Evolutionary conservation across 2,329 filamentous ascomycete genomes (phyloP).

Genomic region (Aureobasidium pullulans): DNA sequence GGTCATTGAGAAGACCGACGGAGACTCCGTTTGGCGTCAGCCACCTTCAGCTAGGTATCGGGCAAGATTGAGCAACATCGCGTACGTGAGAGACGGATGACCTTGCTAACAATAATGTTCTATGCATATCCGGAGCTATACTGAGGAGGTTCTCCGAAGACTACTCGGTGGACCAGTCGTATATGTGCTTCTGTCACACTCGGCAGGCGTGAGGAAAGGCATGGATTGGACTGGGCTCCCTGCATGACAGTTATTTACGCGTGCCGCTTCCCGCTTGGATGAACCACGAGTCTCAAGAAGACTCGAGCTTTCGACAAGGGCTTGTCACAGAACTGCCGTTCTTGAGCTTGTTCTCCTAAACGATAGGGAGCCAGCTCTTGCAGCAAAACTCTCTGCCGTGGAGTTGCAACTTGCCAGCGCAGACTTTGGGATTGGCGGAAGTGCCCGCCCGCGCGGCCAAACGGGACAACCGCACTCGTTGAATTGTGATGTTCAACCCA

Average conservation of each 20-base stretch:
- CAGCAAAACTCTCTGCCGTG: neutral
- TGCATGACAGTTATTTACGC: conserved; percentile 9
- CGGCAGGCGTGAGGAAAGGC: neutral
- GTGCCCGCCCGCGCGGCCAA: neutral
- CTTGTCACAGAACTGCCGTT: neutral
- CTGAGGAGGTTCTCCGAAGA: neutral
- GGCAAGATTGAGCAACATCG: neutral
- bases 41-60: neutral
- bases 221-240: neutral
- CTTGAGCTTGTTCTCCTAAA: neutral
- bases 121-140: neutral
- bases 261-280: neutral
- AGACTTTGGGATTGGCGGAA: neutral
- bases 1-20: neutral
- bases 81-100: neutral
- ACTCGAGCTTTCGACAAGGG: neutral
- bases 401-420: neutral
- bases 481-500: conserved; percentile 8
- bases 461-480: neutral
- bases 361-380: neutral
- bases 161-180: neutral
- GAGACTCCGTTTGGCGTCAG: neutral
- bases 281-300: neutral
- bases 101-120: neutral
- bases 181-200: conserved; percentile 7